Conservation (phyloP, 495 filamentous ascomycete species). For the Penicillium diatomitis region DNA sequence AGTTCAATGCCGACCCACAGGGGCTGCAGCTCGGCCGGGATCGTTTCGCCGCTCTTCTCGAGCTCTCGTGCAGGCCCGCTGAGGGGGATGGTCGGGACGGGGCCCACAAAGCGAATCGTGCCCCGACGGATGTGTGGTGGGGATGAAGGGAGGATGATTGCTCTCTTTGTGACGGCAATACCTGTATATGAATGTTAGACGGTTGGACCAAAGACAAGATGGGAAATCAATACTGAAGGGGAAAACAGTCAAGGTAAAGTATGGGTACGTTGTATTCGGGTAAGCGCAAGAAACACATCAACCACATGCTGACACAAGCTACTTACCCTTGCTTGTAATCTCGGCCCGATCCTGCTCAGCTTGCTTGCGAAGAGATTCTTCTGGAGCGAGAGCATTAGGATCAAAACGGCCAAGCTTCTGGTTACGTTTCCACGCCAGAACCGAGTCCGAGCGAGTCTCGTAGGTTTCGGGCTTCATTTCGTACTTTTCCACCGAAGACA, state of each 20-base stretch:
- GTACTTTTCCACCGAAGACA: conserved; percentile 76
- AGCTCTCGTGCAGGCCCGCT: conserved; percentile 24
- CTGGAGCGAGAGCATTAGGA: conserved; percentile 59
- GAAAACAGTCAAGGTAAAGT: neutral
- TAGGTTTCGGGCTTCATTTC: conserved; percentile 74
- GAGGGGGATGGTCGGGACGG: conserved; percentile 70
- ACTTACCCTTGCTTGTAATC: conserved; percentile 48
- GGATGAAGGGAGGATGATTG: conserved; percentile 35
- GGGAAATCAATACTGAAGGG: neutral
- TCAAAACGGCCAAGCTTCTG: conserved; percentile 93
- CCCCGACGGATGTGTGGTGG: conserved; percentile 63
- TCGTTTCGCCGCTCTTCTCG: conserved; percentile 6
- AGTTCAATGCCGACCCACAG: conserved; percentile 80
- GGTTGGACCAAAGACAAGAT: too few species aligned
- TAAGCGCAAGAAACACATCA: too few species aligned
- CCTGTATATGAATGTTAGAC: conserved; percentile 10
- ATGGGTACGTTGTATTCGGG: too few species aligned
- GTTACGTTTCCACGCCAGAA: conserved; percentile 86
- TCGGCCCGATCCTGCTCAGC: conserved; percentile 55
- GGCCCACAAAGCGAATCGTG: conserved; percentile 73
- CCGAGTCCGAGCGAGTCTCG: conserved; percentile 71
- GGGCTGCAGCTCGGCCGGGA: conserved; percentile 35
- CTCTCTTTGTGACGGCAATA: conserved; percentile 26
- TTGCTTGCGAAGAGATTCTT: conserved; percentile 54
- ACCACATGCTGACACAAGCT: too few species aligned